Conservation (phyloP, 768 basidiomycete species). For the Dentipellis fragilis region DNA sequence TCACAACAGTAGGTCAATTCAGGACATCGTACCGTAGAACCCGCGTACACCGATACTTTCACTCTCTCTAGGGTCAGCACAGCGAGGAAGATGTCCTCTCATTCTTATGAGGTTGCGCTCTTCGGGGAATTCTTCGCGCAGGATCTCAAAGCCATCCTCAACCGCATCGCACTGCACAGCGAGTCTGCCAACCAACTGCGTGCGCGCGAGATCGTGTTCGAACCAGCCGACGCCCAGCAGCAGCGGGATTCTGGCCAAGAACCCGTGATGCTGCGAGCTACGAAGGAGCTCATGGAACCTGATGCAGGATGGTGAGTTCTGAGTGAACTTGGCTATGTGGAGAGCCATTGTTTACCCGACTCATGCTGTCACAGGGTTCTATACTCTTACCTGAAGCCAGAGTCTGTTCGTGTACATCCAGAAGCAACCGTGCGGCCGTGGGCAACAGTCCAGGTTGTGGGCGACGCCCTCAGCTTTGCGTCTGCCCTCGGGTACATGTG, state of each 20-base stretch:
- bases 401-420: constrained; percentile 74
- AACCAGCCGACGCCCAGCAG: constrained; percentile 58
- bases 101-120: constrained; percentile 73
- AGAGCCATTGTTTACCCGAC: background rate
- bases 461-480: constrained; percentile 74
- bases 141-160: constrained; percentile 67
- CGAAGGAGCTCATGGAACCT: constrained; percentile 58
- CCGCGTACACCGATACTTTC: background rate
- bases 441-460: constrained; percentile 69
- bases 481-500: constrained; percentile 71
- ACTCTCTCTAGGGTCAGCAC: background rate
- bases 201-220: constrained; percentile 71
- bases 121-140: constrained; percentile 74
- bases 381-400: constrained; percentile 76
- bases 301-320: constrained; percentile 53
- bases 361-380: constrained; percentile 40
- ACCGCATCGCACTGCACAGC: constrained; percentile 73
- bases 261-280: constrained; percentile 60
- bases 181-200: constrained; percentile 71
- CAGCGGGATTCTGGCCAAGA: constrained; percentile 55
- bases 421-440: constrained; percentile 84
- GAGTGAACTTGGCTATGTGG: background rate
- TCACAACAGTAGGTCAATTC: too few relatives aligned
- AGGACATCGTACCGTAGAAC: too few relatives aligned
- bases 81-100: constrained; percentile 22